Conservation (phyloP, 1,284 basidiomycete genomes). For the Cryptococcus neoformans region DNA sequence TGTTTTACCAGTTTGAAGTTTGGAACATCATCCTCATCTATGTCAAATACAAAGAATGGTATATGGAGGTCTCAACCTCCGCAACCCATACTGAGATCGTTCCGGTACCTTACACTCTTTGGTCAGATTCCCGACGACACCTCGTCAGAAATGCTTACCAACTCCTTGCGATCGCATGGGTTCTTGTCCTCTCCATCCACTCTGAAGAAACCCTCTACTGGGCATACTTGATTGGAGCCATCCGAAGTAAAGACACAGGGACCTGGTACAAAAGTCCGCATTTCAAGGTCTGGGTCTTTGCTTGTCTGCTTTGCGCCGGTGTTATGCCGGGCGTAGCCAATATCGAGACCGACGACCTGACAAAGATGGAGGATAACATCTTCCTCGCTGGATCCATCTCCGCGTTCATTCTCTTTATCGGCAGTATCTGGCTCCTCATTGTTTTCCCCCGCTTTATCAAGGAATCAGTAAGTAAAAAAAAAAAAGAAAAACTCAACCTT, state of each 20-base stretch:
- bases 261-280: constrained; percentile 29
- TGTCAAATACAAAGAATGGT: constrained; percentile 28
- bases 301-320: constrained; percentile 9
- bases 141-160: constrained; percentile 24
- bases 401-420: constrained; percentile 16
- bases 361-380: constrained; percentile 29
- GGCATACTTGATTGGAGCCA: constrained; percentile 31
- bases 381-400: constrained; percentile 27
- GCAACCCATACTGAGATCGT: constrained; percentile 17
- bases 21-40: constrained; percentile 24
- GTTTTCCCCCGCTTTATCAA: constrained; percentile 26
- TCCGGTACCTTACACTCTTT: constrained; percentile 25
- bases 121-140: constrained; percentile 14
- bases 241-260: constrained; percentile 17
- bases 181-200: constrained; percentile 24
- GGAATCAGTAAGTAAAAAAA: constrained; percentile 21
- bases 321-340: constrained; percentile 15
- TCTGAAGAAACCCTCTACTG: constrained; percentile 40
- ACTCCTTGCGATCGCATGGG: constrained; percentile 23
- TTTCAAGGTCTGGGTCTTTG: constrained; percentile 31
- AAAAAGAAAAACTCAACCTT: background rate
- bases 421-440: constrained; percentile 20
- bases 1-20: constrained; percentile 16
- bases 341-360: constrained; percentile 19
- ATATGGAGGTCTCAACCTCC: constrained; percentile 2